Percentiles rank a stretch among this genome's conserved stretches.
These are phyloP conservation scores for Monosporozyma aerobia DNA, from an alignment of 805 yeast genomes.

Conservation along the genomic window DNA sequence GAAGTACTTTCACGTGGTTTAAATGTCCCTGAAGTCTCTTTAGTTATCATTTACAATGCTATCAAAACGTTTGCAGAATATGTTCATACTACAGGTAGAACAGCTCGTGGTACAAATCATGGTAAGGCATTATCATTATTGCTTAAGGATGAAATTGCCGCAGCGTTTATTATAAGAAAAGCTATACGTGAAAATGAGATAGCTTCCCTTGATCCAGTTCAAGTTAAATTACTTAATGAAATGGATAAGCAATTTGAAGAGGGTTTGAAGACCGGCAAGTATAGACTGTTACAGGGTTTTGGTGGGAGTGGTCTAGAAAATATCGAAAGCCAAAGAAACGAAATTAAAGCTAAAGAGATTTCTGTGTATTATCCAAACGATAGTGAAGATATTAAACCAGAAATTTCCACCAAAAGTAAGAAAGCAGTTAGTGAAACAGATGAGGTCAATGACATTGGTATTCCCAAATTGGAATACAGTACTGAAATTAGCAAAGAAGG, in stretches of 20 bases:
- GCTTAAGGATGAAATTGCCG: slow-evolving; percentile 51
- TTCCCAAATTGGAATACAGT: slow-evolving; percentile 40
- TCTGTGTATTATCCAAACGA: background rate
- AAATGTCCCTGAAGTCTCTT: slow-evolving; percentile 75
- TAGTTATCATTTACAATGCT: slow-evolving; percentile 75
- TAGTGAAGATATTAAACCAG: background rate
- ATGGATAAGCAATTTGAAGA: slow-evolving; percentile 48
- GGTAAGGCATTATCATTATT: slow-evolving; percentile 77
- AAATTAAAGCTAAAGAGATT: slow-evolving; percentile 10
- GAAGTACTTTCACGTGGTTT: slow-evolving; percentile 93
- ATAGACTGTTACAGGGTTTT: slow-evolving; percentile 63
- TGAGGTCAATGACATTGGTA: slow-evolving; percentile 12
- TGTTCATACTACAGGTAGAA: slow-evolving; percentile 91
- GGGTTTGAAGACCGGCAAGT: slow-evolving; percentile 60
- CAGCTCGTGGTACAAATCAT: slow-evolving; percentile 79
- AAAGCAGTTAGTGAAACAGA: slow-evolving; percentile 6
- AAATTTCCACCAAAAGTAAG: slow-evolving; percentile 6
- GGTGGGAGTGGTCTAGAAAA: slow-evolving; percentile 89
- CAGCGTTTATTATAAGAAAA: slow-evolving; percentile 47
- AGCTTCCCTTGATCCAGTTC: slow-evolving; percentile 31
- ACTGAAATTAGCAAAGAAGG: slow-evolving; percentile 45
- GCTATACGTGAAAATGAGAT: slow-evolving; percentile 44
- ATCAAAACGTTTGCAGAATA: slow-evolving; percentile 92
- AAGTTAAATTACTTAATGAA: slow-evolving; percentile 30
- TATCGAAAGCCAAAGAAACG: slow-evolving; percentile 43